These are phyloP conservation scores for Leishmania guyanensis DNA, from an alignment of 208 protist genomes.

Conservation along the genomic window DNA sequence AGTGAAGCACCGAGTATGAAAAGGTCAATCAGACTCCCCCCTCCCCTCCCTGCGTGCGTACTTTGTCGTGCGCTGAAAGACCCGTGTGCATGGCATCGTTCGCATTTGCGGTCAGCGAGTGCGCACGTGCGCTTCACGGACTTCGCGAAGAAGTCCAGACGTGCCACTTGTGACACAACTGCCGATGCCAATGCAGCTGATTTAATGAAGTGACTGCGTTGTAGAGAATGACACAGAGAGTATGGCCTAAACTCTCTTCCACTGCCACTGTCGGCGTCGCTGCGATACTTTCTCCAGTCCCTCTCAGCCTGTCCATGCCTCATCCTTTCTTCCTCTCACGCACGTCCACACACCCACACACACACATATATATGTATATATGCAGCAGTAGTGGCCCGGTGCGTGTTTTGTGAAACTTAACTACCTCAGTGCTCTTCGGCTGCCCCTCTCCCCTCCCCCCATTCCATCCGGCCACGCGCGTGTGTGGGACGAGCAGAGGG, in stretches of 20 bases:
- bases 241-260: background rate
- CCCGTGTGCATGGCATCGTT: background rate
- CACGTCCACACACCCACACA: background rate
- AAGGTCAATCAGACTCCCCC: background rate
- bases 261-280: background rate
- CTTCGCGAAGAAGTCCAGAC: background rate
- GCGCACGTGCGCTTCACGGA: background rate
- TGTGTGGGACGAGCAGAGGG: background rate
- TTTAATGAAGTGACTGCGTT: background rate
- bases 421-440: background rate
- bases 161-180: background rate
- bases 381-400: background rate
- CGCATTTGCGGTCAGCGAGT: background rate
- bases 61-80: background rate
- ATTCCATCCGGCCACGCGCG: background rate
- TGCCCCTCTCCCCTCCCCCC: no score
- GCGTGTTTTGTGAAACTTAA: background rate
- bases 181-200: background rate
- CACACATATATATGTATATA: background rate
- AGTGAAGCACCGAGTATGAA: background rate
- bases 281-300: background rate
- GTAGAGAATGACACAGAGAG: background rate
- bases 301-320: background rate
- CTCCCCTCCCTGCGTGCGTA: background rate
- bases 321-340: background rate